These are phyloP conservation scores for Lecanosticta acicola DNA, from an alignment of 2,329 filamentous ascomycete genomes.

Conservation along the genomic window DNA sequence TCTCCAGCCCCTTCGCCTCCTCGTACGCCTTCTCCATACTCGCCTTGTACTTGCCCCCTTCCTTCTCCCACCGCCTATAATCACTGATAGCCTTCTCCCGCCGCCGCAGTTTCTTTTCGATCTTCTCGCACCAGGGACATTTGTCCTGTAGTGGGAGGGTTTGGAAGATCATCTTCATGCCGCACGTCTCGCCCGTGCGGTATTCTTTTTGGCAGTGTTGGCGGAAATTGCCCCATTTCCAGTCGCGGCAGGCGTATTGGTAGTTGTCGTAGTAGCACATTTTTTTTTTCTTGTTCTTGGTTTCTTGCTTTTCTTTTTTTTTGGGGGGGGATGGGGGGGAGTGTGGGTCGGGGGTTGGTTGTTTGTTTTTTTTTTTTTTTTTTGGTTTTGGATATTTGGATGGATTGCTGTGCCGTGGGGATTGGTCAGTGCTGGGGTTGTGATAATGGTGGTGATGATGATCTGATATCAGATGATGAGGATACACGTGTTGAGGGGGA, in stretches of 20 bases:
- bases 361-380: conserved; percentile 1
- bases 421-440: conserved; percentile 2
- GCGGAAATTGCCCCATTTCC: conserved; percentile 90
- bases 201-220: conserved; percentile 93
- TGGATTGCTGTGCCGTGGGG: conserved; percentile 5
- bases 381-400: no score
- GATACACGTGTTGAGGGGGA: background rate
- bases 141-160: conserved; percentile 58
- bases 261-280: conserved; percentile 98
- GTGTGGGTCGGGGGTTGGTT: background rate
- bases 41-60: conserved; percentile 56
- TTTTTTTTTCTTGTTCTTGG: conserved; percentile 13
- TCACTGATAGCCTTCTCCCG: conserved; percentile 68
- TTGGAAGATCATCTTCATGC: conserved; percentile 81
- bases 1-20: conserved; percentile 65
- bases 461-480: background rate
- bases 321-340: conserved; percentile 1
- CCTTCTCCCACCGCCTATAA: conserved; percentile 68
- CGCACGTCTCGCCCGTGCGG: conserved; percentile 92
- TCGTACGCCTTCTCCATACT: conserved; percentile 63
- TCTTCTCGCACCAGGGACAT: conserved; percentile 84
- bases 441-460: no score
- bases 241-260: conserved; percentile 79
- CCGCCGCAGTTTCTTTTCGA: conserved; percentile 75
- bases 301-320: no score